phyloP scores from a whole-genome alignment of 1,284 basidiomycete genomes.

The Lignosus rhinocerotis region DNA sequence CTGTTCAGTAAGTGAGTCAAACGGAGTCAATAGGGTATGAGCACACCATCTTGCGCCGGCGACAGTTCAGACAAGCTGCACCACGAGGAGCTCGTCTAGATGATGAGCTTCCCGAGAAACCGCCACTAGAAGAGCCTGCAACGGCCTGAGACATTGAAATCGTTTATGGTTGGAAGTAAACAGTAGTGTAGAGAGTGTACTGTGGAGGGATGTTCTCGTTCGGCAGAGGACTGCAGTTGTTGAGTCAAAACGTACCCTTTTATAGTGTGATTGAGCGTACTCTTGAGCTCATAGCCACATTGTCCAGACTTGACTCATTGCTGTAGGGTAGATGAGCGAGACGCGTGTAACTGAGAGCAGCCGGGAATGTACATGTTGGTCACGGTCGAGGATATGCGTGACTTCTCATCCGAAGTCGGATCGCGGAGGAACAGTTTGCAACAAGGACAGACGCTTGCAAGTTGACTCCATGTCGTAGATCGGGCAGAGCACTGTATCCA shows the following conservation, averaged over 20 bases:
- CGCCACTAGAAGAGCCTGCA: slow-evolving; percentile 1
- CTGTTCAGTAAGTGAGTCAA: neutral
- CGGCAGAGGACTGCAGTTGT: neutral
- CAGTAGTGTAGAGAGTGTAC: neutral
- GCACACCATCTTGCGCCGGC: slow-evolving; percentile 34
- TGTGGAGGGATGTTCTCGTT: neutral
- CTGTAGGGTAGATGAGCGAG: slow-evolving; percentile 9
- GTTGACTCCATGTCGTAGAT: slow-evolving; percentile 2
- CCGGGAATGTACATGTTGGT: neutral
- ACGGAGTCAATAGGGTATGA: neutral
- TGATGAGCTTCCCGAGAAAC: slow-evolving; percentile 14
- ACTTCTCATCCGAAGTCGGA: slow-evolving; percentile 10
- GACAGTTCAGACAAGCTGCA: slow-evolving; percentile 35
- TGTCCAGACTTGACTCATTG: slow-evolving; percentile 15
- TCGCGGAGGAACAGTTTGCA: slow-evolving; percentile 9
- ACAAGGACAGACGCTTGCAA: neutral
- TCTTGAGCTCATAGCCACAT: slow-evolving; percentile 1
- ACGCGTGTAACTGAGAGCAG: neutral
- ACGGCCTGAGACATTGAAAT: slow-evolving; percentile 13
- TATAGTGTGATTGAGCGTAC: slow-evolving; percentile 7
- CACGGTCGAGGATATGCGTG: slow-evolving; percentile 2
- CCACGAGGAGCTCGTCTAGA: slow-evolving; percentile 33
- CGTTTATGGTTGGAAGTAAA: neutral
- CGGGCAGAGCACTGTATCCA: neutral
- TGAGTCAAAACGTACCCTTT: slow-evolving; percentile 1